These are phyloP conservation scores for Penicillium pancosmium DNA, from an alignment of 495 filamentous ascomycete genomes.

Conservation along the genomic window DNA sequence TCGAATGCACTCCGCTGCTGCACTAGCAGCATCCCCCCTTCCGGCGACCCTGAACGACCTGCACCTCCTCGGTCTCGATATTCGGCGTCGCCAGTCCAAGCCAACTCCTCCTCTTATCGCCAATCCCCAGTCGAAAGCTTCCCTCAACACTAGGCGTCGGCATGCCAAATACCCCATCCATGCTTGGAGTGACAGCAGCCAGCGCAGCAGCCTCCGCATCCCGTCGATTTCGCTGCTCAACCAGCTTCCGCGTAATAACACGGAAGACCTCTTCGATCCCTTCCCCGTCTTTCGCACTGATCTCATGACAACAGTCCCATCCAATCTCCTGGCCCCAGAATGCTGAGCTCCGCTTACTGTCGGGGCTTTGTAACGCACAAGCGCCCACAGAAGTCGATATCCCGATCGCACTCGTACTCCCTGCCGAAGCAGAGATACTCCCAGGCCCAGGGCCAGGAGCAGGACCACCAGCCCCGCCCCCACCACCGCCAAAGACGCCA, in stretches of 20 bases:
- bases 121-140: slow-evolving; percentile 49
- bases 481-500: slow-evolving; percentile 19
- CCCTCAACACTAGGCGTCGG: slow-evolving; percentile 30
- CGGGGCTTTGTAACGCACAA: slow-evolving; percentile 61
- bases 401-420: slow-evolving; percentile 15
- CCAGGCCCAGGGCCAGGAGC: neutral
- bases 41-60: slow-evolving; percentile 26
- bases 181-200: slow-evolving; percentile 43
- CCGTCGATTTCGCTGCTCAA: slow-evolving; percentile 79
- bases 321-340: slow-evolving; percentile 92
- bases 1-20: neutral
- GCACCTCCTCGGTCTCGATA: slow-evolving; percentile 37
- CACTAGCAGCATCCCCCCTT: slow-evolving; percentile 47
- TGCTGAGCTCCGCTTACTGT: slow-evolving; percentile 76
- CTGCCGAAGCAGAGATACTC: neutral
- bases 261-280: slow-evolving; percentile 97
- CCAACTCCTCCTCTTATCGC: slow-evolving; percentile 56
- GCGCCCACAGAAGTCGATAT: slow-evolving; percentile 27
- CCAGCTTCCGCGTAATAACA: slow-evolving; percentile 90
- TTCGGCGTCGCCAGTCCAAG: slow-evolving; percentile 52
- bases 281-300: slow-evolving; percentile 91
- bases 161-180: slow-evolving; percentile 11
- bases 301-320: slow-evolving; percentile 97
- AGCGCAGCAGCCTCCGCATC: slow-evolving; percentile 56
- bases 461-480: slow-evolving; percentile 9